Base-by-base conservation (phyloP, 805 yeast genomes). In the Hanseniaspora pseudoguilliermondii region DNA sequence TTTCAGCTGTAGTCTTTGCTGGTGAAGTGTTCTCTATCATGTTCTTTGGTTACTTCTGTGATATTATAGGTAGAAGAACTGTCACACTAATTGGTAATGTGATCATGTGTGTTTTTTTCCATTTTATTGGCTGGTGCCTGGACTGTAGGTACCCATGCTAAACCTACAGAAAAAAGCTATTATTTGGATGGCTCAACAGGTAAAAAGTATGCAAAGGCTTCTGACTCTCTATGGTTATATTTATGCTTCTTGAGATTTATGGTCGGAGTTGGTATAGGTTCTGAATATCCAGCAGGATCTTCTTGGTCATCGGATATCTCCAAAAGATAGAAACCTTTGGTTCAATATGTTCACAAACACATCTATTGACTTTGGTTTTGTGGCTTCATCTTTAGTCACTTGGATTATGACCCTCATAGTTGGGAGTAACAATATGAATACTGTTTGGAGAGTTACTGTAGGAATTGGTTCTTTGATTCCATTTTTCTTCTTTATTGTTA, bases 401-500 rank as follows among this genome's bases (percentile, higher is more conserved):
- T 75, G 88, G 76, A 88, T 90, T 35, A 66, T 86, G 62, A 73
- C 87, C 57, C 85, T 93, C 87, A 91, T 90, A 61, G 87, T 84
- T 70, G 75, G 83, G 49, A 73, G 75, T 27, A 69, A 81, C 48
- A 83, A 86, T 65, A 76, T 90, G 67, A 81, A 80, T 39, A 84
- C 86, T 10, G 88, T 91, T 41, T 91, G 97, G 97, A 83, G 97
- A 76, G 73, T 89, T 55, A 81, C 96, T n/a, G 73, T 91, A 42
- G 97, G 95, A 43, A 69, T 91, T 39, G 97, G 97, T 66, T 95
- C 90, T 27, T 77, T 91, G 54, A 89, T 91, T 34, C 97, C 97
- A 54, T 63, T 84, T 57, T 73, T 86, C 1, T 76, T 90, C 61
- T 85, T 91, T 66, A 77, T 83, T 65, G 67, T 88, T 70, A 83